Base-by-base conservation (phyloP, 805 yeast genomes). In the Candida yuanshanica region DNA sequence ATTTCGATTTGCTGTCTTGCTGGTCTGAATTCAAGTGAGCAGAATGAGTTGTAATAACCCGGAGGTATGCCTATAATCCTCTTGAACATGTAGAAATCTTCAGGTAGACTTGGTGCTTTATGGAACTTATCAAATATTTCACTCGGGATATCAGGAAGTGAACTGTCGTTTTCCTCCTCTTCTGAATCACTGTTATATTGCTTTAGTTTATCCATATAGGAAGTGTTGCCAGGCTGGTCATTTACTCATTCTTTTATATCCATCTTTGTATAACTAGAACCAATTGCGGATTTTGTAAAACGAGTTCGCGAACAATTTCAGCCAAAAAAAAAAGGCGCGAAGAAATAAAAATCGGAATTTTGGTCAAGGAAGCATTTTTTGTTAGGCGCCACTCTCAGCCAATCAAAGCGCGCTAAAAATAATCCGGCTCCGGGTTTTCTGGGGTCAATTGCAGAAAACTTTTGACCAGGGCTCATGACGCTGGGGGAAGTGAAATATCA, bases 81-180 rank as follows among this genome's bases (percentile, higher is more conserved):
- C 20, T 42, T 34, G 22, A 46, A 39, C 50, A 51, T 50, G 17
- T 43, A 35, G 31, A 43, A 35, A 14, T 35, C 37, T 20, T 33
- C 16, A 12, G 41, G 39, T 18, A 41, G 17, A 13, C 33, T 25
- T 1, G 49, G 49, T 18, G 49, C 41, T 23, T 33, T 46, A 10
- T 46, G 44, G 24, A 36, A 46, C 33, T 46, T 46, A 16, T 46
- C 49, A 1, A 43, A 33, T 21, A 43, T 25, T 18, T 37, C 41
- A 8, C n/a, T 7, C 4, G 46, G 40, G 7, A 43, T 11, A 11
- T 31, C 34, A 31, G 34, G 34, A 16, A 31, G n/a, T 31, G 14
- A 21, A 4, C 10, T 8, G 17, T 31, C 22, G 4, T 7, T 21
- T 5, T 7, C n/a, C 12, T 17, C 21, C 14, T 31, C 34, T 31